These are phyloP conservation scores for Rusavskia elegans DNA, from an alignment of 495 filamentous ascomycete species.

Conservation along the genomic window DNA sequence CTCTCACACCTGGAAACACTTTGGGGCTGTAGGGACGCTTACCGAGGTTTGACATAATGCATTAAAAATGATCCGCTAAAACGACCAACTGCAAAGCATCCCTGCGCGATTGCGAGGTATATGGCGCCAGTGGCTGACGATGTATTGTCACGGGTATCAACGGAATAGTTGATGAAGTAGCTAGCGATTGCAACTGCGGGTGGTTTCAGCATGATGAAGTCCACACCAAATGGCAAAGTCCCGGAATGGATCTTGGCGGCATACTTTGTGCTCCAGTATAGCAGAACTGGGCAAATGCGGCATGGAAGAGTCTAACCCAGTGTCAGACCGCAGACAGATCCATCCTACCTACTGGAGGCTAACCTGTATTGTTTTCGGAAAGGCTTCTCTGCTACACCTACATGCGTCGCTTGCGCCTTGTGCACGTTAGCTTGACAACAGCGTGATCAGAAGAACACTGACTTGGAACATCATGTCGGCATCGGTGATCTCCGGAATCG, in stretches of 20 bases:
- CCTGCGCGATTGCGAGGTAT: slow-evolving; percentile 38
- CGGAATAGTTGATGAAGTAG: slow-evolving; percentile 46
- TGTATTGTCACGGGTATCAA: slow-evolving; percentile 24
- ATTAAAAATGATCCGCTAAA: slow-evolving; percentile 35
- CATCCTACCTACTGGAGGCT: no score
- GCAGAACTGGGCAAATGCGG: slow-evolving; percentile 54
- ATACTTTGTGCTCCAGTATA: slow-evolving; percentile 52
- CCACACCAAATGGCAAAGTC: no score
- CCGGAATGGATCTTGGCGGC: neutral
- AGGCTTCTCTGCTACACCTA: slow-evolving; percentile 26
- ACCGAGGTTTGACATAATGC: slow-evolving; percentile 33
- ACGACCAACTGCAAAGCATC: slow-evolving; percentile 37
- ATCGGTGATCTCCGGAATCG: slow-evolving; percentile 40
- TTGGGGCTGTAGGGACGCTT: neutral
- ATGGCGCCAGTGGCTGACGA: slow-evolving; percentile 29
- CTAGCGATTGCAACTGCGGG: slow-evolving; percentile 44
- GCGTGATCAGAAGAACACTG: neutral
- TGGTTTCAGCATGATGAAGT: neutral
- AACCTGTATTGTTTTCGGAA: slow-evolving; percentile 28
- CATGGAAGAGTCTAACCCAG: slow-evolving; percentile 46
- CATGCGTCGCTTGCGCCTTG: slow-evolving; percentile 19
- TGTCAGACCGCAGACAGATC: no score
- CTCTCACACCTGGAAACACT: neutral
- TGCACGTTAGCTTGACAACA: neutral
- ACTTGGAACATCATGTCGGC: slow-evolving; percentile 41